phyloP scores from a whole-genome alignment of 139 green algal species.

The Closterium sp. region DNA sequence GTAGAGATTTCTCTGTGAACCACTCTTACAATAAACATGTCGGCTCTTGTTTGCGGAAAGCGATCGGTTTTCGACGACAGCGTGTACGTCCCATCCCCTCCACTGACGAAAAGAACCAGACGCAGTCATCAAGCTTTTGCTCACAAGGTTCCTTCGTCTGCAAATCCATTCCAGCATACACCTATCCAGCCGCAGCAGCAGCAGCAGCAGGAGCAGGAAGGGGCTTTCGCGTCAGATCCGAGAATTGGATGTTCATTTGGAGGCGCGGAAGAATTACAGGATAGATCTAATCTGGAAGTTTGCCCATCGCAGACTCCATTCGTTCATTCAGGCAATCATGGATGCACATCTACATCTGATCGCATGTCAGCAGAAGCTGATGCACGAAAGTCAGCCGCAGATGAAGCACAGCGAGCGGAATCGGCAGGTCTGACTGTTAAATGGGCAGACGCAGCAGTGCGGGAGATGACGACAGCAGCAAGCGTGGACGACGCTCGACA shows the following conservation, averaged over 20 bases:
- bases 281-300: background rate
- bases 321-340: background rate
- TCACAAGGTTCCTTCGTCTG: background rate
- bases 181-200: background rate
- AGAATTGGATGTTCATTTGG: background rate
- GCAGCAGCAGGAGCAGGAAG: background rate
- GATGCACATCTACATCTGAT: background rate
- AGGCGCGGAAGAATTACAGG: background rate
- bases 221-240: background rate
- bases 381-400: background rate
- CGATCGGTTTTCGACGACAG: background rate
- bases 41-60: background rate
- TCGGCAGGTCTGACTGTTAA: background rate
- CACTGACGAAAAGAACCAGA: background rate
- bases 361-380: background rate
- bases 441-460: constrained; percentile 34
- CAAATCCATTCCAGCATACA: background rate
- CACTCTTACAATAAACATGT: background rate
- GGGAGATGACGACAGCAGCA: constrained; percentile 28
- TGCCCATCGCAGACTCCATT: background rate
- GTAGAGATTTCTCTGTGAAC: background rate
- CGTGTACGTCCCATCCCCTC: background rate
- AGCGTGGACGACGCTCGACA: constrained; percentile 30
- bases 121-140: background rate
- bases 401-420: background rate